A percentile compares a stretch with the other conserved stretches of the same genome.
phyloP scores from a whole-genome alignment of 2,329 filamentous ascomycete species.

The Fusarium sp. region DNA sequence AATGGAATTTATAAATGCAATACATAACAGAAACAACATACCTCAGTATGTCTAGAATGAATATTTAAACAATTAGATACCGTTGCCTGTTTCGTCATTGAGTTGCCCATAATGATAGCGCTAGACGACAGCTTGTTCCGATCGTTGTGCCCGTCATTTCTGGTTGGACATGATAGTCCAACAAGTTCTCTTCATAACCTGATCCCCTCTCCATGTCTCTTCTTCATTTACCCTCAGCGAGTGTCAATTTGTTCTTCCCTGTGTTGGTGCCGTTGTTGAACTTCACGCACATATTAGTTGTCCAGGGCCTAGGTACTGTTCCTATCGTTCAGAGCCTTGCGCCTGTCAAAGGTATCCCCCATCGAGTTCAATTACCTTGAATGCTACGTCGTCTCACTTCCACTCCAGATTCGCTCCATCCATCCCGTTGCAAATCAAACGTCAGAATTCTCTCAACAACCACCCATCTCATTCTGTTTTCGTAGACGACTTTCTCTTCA shows the following conservation, averaged over 20 bases:
- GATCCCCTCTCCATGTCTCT: not conserved
- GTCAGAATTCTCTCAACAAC: constrained; percentile 52
- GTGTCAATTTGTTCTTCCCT: not conserved
- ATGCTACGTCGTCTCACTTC: constrained; percentile 34
- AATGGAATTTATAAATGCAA: not conserved
- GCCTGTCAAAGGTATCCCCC: not conserved
- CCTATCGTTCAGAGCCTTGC: not conserved
- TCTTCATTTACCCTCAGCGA: not conserved
- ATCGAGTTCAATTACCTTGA: not conserved
- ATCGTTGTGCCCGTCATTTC: not conserved
- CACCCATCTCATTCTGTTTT: constrained; percentile 52
- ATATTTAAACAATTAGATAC: not conserved
- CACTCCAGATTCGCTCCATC: constrained; percentile 44
- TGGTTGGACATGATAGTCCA: not conserved
- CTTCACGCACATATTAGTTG: not conserved
- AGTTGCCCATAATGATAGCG: not conserved
- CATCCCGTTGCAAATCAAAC: constrained; percentile 51
- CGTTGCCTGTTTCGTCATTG: not conserved
- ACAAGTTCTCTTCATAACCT: not conserved
- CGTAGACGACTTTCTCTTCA: constrained; percentile 41
- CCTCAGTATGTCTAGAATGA: not conserved
- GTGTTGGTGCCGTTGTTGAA: not conserved
- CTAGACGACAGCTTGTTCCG: not conserved
- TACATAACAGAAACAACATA: not conserved
- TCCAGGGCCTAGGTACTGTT: not conserved